phyloP scores from a whole-genome alignment of 2,329 filamentous ascomycete species.

The Myriosclerotinia duriaeana region DNA sequence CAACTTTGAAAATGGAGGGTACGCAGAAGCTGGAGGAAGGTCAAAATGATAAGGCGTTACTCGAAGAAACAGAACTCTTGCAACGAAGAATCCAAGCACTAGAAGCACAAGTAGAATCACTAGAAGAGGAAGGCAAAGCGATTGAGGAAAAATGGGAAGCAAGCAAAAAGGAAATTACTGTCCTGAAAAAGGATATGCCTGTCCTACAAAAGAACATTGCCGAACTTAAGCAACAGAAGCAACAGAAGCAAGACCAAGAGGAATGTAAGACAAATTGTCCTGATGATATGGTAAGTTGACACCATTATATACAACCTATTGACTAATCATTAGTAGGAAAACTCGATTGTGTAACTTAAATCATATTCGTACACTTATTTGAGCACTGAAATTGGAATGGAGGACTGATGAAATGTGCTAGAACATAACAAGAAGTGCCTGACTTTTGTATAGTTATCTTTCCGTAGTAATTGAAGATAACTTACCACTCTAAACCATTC shows the following conservation, averaged over 20 bases:
- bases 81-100: too few relatives aligned
- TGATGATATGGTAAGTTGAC: background rate
- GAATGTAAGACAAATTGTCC: background rate
- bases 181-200: accelerated
- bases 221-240: background rate
- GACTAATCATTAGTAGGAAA: background rate
- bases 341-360: too few relatives aligned
- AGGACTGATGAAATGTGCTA: background rate
- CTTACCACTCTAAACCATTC: background rate
- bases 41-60: too few relatives aligned
- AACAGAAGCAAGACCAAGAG: background rate
- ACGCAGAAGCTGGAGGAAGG: too few relatives aligned
- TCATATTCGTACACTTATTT: background rate
- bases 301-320: background rate
- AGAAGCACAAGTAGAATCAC: background rate
- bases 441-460: background rate
- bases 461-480: background rate
- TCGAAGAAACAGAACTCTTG: background rate
- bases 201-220: too few relatives aligned
- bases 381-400: background rate
- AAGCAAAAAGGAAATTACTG: background rate
- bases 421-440: background rate
- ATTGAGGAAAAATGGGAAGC: background rate
- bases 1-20: too few relatives aligned
- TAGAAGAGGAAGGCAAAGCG: background rate